These are phyloP conservation scores for Sarocladium oryzae DNA, from an alignment of 2,329 filamentous ascomycete species.

Conservation along the genomic window DNA sequence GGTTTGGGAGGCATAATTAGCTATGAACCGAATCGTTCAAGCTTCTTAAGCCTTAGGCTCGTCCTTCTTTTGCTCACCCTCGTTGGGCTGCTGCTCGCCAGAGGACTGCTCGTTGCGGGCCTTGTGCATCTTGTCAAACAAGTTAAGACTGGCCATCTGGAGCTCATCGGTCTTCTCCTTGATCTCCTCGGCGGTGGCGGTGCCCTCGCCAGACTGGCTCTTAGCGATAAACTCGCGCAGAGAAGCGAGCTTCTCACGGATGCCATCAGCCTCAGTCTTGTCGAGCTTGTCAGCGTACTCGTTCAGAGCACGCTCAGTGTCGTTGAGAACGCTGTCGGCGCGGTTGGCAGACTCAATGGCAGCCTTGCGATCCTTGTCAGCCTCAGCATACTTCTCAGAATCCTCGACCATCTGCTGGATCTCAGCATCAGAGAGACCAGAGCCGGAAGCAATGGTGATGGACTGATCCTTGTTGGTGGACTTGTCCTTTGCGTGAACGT, in stretches of 20 bases:
- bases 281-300: slow-evolving; percentile 94
- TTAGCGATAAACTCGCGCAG: slow-evolving; percentile 89
- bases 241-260: slow-evolving; percentile 84
- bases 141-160: slow-evolving; percentile 87
- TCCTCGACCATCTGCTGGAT: slow-evolving; percentile 98
- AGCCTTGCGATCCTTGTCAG: slow-evolving; percentile 93
- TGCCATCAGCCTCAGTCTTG: slow-evolving; percentile 88
- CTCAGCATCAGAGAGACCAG: slow-evolving; percentile 88
- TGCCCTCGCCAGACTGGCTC: slow-evolving; percentile 88
- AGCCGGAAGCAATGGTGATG: slow-evolving; percentile 97
- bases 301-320: slow-evolving; percentile 97
- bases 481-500: slow-evolving; percentile 98
- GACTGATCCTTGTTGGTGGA: slow-evolving; percentile 99
- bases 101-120: slow-evolving; percentile 59
- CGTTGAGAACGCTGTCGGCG: slow-evolving; percentile 91
- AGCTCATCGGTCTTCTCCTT: slow-evolving; percentile 99
- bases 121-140: slow-evolving; percentile 99
- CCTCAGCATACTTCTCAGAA: slow-evolving; percentile 91
- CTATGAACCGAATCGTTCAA: neutral
- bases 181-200: slow-evolving; percentile 80
- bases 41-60: slow-evolving; percentile 58
- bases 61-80: slow-evolving; percentile 76
- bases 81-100: slow-evolving; percentile 44
- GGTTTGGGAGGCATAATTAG: neutral
- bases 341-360: slow-evolving; percentile 96